Evolutionary conservation across 2,329 filamentous ascomycete genomes (phyloP).

Genomic region (Fusarium nygamai): DNA sequence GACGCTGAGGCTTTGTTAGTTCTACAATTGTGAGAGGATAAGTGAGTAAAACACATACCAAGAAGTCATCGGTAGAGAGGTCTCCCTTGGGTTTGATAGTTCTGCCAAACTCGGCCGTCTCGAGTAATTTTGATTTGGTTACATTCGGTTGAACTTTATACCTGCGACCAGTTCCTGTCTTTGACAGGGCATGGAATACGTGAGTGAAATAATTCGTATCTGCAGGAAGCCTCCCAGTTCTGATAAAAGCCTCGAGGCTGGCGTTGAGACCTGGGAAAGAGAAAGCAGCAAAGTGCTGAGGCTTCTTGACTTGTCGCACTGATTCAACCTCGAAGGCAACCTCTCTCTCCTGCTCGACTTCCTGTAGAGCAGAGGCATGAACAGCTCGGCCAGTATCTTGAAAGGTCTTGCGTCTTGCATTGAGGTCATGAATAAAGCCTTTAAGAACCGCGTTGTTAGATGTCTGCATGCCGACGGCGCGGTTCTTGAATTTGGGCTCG

Average conservation of each 20-base stretch:
- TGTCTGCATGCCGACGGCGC: constrained; percentile 7
- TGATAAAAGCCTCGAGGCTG: constrained; percentile 59
- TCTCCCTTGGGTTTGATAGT: constrained; percentile 38
- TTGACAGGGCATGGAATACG: constrained; percentile 46
- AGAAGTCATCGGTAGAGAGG: constrained; percentile 35
- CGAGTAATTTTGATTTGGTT: constrained; percentile 37
- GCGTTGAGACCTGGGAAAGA: constrained; percentile 58
- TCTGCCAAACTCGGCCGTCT: constrained; percentile 46
- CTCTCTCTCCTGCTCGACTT: constrained; percentile 68
- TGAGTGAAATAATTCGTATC: constrained; percentile 49
- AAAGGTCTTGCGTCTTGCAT: constrained; percentile 33
- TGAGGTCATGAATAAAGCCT: constrained; percentile 36
- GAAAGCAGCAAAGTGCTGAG: constrained; percentile 52
- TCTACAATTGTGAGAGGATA: background rate
- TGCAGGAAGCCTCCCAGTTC: constrained; percentile 56
- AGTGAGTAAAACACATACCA: constrained; percentile 17
- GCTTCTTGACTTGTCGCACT: constrained; percentile 64
- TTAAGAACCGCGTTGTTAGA: constrained; percentile 23
- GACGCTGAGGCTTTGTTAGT: constrained; percentile 46
- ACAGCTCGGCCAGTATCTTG: constrained; percentile 41
- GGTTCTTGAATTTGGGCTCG: constrained; percentile 45
- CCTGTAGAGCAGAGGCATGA: constrained; percentile 65
- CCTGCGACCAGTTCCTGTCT: constrained; percentile 49
- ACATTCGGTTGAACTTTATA: constrained; percentile 40
- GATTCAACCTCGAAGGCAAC: constrained; percentile 66